Percentiles rank a stretch among this genome's conserved stretches.
These are phyloP conservation scores for Schrenkiella parvula DNA, from an alignment of 345 rosid genomes.

Conservation along the genomic window DNA sequence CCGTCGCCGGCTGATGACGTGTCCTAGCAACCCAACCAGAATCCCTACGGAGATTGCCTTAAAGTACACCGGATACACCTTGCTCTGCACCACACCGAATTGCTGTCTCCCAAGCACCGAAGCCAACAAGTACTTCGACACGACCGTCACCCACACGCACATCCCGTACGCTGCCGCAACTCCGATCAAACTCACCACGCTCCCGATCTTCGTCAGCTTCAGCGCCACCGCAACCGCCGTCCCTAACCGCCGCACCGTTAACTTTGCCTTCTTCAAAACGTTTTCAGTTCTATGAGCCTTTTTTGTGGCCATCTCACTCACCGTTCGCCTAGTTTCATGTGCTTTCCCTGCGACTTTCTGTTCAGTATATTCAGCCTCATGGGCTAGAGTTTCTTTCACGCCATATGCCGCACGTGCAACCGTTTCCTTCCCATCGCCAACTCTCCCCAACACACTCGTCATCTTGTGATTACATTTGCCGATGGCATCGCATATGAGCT, in stretches of 20 bases:
- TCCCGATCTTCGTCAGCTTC: slow-evolving; percentile 19
- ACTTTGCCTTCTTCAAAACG: slow-evolving; percentile 13
- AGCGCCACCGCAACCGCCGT: neutral
- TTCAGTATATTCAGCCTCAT: neutral
- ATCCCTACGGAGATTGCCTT: slow-evolving; percentile 41
- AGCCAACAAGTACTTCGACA: slow-evolving; percentile 54
- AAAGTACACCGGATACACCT: slow-evolving; percentile 66
- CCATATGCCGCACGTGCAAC: neutral
- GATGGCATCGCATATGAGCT: slow-evolving; percentile 44
- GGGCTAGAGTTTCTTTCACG: neutral
- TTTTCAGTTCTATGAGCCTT: slow-evolving; percentile 20
- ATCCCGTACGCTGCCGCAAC: slow-evolving; percentile 60
- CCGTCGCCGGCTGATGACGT: slow-evolving; percentile 39
- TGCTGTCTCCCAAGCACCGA: slow-evolving; percentile 54
- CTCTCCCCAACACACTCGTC: slow-evolving; percentile 35
- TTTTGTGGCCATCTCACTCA: neutral
- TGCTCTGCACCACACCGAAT: slow-evolving; percentile 67
- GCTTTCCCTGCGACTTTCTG: slow-evolving; percentile 14
- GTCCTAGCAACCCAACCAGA: slow-evolving; percentile 49
- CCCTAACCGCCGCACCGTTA: neutral
- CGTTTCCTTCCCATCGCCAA: slow-evolving; percentile 6
- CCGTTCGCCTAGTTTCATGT: neutral
- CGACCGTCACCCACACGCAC: slow-evolving; percentile 74
- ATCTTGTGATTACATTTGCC: slow-evolving; percentile 47
- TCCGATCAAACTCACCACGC: slow-evolving; percentile 46